Evolutionary conservation across 176 grass and related monocot genomes (phyloP).

Genomic region (Leersia perrieri): DNA sequence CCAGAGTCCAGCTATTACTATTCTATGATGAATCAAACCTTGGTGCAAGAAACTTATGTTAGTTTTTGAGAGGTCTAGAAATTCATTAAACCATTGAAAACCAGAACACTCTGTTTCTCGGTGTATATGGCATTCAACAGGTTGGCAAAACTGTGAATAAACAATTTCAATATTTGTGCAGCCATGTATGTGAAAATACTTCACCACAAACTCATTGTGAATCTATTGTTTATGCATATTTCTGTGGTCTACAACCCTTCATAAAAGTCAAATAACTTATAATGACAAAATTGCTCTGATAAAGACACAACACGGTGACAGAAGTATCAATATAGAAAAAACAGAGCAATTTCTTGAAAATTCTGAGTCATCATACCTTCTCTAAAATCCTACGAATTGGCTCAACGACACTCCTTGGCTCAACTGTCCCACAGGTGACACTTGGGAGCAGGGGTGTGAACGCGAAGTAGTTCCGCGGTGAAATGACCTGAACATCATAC

Average conservation of each 20-base stretch:
- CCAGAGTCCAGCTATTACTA: neutral
- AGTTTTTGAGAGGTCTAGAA: neutral
- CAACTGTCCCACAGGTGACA: constrained; percentile 90
- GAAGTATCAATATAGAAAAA: neutral
- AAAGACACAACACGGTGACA: neutral
- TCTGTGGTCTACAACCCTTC: too few relatives aligned
- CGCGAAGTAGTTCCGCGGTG: constrained; percentile 87
- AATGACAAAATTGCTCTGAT: neutral
- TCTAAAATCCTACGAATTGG: constrained; percentile 80
- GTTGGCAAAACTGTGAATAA: neutral
- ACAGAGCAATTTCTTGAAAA: neutral
- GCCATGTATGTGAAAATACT: too few relatives aligned
- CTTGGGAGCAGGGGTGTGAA: constrained; percentile 92
- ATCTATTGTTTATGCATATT: neutral
- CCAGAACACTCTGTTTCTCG: neutral
- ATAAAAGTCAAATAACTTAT: neutral
- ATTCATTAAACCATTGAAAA: neutral
- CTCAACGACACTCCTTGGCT: constrained; percentile 89
- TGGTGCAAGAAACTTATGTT: neutral
- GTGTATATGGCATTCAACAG: neutral
- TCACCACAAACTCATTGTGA: neutral
- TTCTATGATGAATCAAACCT: constrained; percentile 5
- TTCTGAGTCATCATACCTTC: constrained; percentile 46
- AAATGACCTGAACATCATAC: constrained; percentile 95
- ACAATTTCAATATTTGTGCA: neutral